phyloP scores from a whole-genome alignment of 345 rosid species.

The Eucalyptus pauciflora region DNA sequence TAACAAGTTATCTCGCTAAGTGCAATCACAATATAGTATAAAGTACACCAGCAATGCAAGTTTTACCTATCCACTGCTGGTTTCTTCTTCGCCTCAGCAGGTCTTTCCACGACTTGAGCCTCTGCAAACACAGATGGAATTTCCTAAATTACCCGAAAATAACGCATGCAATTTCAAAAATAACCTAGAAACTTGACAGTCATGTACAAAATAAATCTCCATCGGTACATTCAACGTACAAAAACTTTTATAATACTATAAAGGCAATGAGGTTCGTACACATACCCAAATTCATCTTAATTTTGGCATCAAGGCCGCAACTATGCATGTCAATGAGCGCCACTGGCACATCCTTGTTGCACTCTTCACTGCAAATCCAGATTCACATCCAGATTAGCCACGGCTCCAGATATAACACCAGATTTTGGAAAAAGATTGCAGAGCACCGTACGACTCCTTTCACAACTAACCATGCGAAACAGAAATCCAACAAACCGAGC shows the following conservation, averaged over 20 bases:
- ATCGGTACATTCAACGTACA: not conserved
- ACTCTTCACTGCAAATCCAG: constrained; percentile 45
- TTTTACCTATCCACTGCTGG: constrained; percentile 48
- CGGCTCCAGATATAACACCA: not conserved
- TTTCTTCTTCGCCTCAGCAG: constrained; percentile 53
- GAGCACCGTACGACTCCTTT: not conserved
- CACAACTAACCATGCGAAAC: not conserved
- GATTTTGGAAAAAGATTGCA: not conserved
- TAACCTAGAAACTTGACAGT: not conserved
- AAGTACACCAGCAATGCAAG: not conserved
- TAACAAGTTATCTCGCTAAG: not conserved
- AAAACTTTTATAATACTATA: too few relatives aligned
- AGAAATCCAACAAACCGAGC: not conserved
- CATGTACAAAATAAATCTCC: not conserved
- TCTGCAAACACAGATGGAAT: constrained; percentile 10
- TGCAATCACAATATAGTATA: not conserved
- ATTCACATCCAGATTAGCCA: not conserved
- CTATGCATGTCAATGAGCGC: constrained; percentile 71
- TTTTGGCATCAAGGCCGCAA: constrained; percentile 85
- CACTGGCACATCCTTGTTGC: constrained; percentile 65
- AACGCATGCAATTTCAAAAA: not conserved
- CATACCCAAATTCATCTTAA: constrained; percentile 66
- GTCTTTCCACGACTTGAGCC: constrained; percentile 64
- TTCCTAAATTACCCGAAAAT: not conserved
- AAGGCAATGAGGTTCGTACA: not conserved